Percentiles rank a stretch among this genome's conserved stretches.
phyloP scores from a whole-genome alignment of 2,329 filamentous ascomycete genomes.

The Moelleriella libera region DNA sequence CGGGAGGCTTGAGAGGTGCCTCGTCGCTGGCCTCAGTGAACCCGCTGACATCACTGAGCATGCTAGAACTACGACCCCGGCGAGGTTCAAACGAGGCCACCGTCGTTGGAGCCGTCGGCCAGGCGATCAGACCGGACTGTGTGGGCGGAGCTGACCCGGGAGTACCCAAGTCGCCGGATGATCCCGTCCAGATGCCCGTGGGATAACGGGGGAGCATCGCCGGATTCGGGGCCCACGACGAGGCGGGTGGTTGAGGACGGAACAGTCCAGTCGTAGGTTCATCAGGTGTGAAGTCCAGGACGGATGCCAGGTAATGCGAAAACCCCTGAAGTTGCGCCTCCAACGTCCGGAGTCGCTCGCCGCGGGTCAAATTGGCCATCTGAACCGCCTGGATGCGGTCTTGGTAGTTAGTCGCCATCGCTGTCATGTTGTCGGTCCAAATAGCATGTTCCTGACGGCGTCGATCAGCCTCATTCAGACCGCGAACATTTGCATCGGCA shows the following conservation, averaged over 20 bases:
- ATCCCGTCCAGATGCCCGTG: slow-evolving; percentile 20
- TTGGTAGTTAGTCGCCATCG: slow-evolving; percentile 30
- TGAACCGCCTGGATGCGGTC: slow-evolving; percentile 29
- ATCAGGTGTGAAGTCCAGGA: slow-evolving; percentile 11
- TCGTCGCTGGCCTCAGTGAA: slow-evolving; percentile 49
- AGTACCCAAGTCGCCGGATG: slow-evolving; percentile 18
- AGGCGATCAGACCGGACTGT: slow-evolving; percentile 14
- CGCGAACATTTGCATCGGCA: slow-evolving; percentile 51
- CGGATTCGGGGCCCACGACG: slow-evolving; percentile 24
- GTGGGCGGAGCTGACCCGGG: slow-evolving; percentile 15
- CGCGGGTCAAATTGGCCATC: slow-evolving; percentile 15
- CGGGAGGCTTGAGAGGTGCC: slow-evolving; percentile 18
- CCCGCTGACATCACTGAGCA: slow-evolving; percentile 53
- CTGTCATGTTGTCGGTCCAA: slow-evolving; percentile 30
- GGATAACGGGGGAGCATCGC: slow-evolving; percentile 19
- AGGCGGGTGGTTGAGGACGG: slow-evolving; percentile 12
- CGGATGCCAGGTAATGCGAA: slow-evolving; percentile 16
- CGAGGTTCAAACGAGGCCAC: slow-evolving; percentile 19
- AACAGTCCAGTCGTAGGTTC: slow-evolving; percentile 9
- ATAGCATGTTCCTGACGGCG: slow-evolving; percentile 34
- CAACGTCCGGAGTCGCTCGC: slow-evolving; percentile 15
- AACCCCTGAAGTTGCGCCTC: slow-evolving; percentile 18
- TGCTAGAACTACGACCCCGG: slow-evolving; percentile 48
- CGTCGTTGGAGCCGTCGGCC: slow-evolving; percentile 24
- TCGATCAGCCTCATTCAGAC: slow-evolving; percentile 48